phyloP scores from a whole-genome alignment of 805 yeast species.

The Kurtzmaniella fragi region DNA sequence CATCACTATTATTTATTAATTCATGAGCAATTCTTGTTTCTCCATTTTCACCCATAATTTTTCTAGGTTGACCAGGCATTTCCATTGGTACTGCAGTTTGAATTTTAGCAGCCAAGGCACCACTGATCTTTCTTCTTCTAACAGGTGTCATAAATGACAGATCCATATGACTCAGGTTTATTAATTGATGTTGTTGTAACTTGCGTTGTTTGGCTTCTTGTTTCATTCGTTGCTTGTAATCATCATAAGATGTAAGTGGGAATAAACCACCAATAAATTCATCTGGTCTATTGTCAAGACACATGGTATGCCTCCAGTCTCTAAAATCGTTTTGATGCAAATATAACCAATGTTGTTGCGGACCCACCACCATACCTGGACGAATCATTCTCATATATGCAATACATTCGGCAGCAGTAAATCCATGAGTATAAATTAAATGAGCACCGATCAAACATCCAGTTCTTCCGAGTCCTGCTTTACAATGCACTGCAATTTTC shows the following conservation, averaged over 20 bases:
- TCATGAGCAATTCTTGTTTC: conserved; percentile 31
- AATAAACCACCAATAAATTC: conserved; percentile 62
- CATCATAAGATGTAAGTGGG: conserved; percentile 58
- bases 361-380: conserved; percentile 99
- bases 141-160: conserved; percentile 68
- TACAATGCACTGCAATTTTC: conserved; percentile 97
- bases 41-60: conserved; percentile 38
- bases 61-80: conserved; percentile 97
- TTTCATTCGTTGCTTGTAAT: conserved; percentile 50
- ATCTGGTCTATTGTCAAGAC: conserved; percentile 62
- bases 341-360: conserved; percentile 98
- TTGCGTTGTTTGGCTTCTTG: conserved; percentile 36
- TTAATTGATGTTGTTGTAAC: conserved; percentile 26
- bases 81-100: conserved; percentile 82
- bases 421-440: conserved; percentile 91
- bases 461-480: conserved; percentile 96
- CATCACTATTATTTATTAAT: conserved; percentile 41
- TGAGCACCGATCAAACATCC: conserved; percentile 98
- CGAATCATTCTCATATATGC: conserved; percentile 94
- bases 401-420: conserved; percentile 95
- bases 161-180: conserved; percentile 28
- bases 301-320: conserved; percentile 94
- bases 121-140: conserved; percentile 59
- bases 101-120: conserved; percentile 62
- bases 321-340: conserved; percentile 93